A percentile compares a stretch with the other conserved stretches of the same genome.
Conservation (phyloP, 2,329 filamentous ascomycete species). For the Chrysoporthe deuterocubensis region DNA sequence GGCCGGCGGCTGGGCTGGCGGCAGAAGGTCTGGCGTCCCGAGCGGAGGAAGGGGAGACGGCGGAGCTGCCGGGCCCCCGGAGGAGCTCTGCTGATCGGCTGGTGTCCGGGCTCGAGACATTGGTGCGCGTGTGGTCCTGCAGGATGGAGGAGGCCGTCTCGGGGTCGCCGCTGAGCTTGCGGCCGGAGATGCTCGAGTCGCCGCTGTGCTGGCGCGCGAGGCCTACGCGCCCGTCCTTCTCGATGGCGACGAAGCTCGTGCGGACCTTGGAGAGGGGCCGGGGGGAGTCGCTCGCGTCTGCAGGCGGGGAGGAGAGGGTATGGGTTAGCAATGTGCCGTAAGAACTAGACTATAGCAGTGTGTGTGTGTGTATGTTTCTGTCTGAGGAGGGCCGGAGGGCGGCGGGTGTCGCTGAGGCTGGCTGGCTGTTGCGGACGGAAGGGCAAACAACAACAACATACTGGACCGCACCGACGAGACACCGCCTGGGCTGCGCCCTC, state of each 20-base stretch:
- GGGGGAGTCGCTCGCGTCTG: conserved; percentile 52
- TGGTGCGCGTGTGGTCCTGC: conserved; percentile 44
- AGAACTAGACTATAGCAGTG: background rate
- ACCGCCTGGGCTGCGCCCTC: conserved; percentile 69
- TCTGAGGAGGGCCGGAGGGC: background rate
- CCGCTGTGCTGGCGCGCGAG: conserved; percentile 51
- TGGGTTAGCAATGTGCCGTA: conserved; percentile 16
- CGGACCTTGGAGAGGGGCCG: conserved; percentile 75
- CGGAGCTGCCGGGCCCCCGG: conserved; percentile 7
- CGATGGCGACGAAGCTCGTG: conserved; percentile 75
- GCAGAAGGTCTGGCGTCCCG: conserved; percentile 38
- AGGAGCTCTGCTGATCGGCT: conserved; percentile 21
- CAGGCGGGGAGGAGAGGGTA: background rate
- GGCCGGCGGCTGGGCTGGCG: conserved; percentile 28
- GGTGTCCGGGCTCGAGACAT: conserved; percentile 16
- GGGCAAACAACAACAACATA: conserved; percentile 39
- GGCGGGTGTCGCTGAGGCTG: background rate
- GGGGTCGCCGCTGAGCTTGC: conserved; percentile 44
- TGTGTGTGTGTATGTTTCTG: background rate
- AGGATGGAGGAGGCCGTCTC: conserved; percentile 44
- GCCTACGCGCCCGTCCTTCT: conserved; percentile 64
- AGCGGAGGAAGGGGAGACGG: conserved; percentile 32
- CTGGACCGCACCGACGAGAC: conserved; percentile 43
- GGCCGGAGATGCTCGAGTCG: conserved; percentile 45
- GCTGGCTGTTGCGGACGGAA: too few relatives aligned